Percentiles rank a stretch among this genome's conserved stretches.
These are phyloP conservation scores for Ophiosphaerella herpotricha DNA, from an alignment of 2,329 filamentous ascomycete species.

Conservation along the genomic window DNA sequence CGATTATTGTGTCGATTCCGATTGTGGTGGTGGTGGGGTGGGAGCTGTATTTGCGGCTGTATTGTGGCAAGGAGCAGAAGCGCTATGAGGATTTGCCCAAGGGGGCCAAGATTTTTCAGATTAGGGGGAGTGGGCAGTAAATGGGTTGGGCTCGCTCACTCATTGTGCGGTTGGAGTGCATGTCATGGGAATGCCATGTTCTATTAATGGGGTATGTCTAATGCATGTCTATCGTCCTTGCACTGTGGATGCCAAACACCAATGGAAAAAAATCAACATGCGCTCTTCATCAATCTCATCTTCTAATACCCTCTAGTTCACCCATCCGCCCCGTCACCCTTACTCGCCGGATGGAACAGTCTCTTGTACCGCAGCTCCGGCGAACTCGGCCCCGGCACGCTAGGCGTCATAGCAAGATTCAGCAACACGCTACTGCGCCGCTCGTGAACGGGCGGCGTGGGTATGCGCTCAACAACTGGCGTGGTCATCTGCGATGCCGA, in stretches of 20 bases:
- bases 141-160: no score
- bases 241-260: neutral
- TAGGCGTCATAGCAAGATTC: slow-evolving; percentile 32
- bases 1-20: slow-evolving; percentile 43
- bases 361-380: slow-evolving; percentile 49
- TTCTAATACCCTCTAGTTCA: slow-evolving; percentile 15
- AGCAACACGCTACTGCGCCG: slow-evolving; percentile 25
- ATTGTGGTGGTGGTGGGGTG: slow-evolving; percentile 40
- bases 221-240: no score
- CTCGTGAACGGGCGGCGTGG: slow-evolving; percentile 8
- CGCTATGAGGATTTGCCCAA: slow-evolving; percentile 17
- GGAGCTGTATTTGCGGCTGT: slow-evolving; percentile 36
- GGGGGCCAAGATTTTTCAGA: neutral
- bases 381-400: slow-evolving; percentile 34
- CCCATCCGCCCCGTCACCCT: no score
- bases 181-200: no score
- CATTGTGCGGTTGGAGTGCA: no score
- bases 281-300: slow-evolving; percentile 19
- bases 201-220: no score
- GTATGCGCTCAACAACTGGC: slow-evolving; percentile 21
- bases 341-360: slow-evolving; percentile 44
- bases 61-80: slow-evolving; percentile 14
- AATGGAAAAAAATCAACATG: neutral
- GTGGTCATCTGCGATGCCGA: slow-evolving; percentile 23
- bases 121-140: neutral